These are phyloP conservation scores for Breynia disticha DNA, from an alignment of 441 rosid genomes.

Conservation along the genomic window DNA sequence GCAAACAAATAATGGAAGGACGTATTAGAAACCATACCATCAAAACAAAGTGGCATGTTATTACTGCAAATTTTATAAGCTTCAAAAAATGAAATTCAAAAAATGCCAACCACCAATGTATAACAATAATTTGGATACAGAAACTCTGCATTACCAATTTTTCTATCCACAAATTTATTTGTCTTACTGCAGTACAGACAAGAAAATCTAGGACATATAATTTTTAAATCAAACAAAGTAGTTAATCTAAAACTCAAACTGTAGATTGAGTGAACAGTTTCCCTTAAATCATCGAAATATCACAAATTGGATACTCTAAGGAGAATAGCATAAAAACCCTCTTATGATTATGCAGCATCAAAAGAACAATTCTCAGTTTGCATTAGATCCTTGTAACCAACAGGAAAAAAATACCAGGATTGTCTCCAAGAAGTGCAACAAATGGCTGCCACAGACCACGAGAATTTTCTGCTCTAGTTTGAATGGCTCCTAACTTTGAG, in stretches of 20 bases:
- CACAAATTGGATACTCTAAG: too few species aligned
- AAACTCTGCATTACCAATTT: too few species aligned
- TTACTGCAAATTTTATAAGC: too few species aligned
- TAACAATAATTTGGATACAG: too few species aligned
- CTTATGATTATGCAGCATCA: neutral
- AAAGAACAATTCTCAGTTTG: neutral
- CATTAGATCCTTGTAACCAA: neutral
- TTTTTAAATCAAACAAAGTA: neutral
- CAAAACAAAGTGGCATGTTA: too few species aligned
- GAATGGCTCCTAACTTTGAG: constrained; percentile 83
- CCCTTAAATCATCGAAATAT: too few species aligned
- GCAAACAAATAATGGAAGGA: neutral
- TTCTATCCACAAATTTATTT: too few species aligned
- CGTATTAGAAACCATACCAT: neutral
- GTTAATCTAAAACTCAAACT: neutral
- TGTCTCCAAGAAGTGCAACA: constrained; percentile 92
- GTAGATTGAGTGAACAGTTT: neutral
- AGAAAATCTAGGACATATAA: neutral
- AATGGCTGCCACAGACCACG: constrained; percentile 98
- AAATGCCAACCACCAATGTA: too few species aligned
- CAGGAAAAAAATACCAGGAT: constrained; percentile 48
- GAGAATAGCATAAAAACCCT: too few species aligned
- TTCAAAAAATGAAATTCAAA: too few species aligned
- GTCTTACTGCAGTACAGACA: too few species aligned
- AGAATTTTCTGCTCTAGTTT: constrained; percentile 75